Evolutionary conservation across 805 yeast species (phyloP).

Genomic region (Diddensiella transvaalensis): DNA sequence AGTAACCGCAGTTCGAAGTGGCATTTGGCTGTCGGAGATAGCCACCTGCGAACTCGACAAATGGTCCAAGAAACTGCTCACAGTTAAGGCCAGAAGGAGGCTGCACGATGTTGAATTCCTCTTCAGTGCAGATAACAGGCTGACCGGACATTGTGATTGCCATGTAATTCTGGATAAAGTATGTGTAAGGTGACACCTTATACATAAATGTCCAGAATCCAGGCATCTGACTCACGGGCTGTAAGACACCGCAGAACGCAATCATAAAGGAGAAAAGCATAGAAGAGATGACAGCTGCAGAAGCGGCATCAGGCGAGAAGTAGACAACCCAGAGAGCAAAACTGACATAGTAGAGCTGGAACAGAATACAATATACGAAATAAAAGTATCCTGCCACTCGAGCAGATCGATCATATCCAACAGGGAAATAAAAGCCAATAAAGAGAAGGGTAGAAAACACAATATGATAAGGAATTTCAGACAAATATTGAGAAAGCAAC

Average conservation of each 20-base stretch:
- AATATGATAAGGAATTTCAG: conserved; percentile 60
- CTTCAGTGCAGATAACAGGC: conserved; percentile 45
- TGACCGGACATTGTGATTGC: conserved; percentile 47
- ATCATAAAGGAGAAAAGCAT: conserved; percentile 55
- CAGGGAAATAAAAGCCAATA: conserved; percentile 51
- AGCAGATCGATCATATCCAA: conserved; percentile 42
- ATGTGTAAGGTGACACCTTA: conserved; percentile 66
- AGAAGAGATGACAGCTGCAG: conserved; percentile 60
- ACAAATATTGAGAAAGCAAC: conserved; percentile 48
- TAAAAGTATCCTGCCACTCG: conserved; percentile 49
- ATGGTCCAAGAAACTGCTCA: conserved; percentile 46
- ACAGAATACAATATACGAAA: conserved; percentile 47
- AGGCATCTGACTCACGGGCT: conserved; percentile 56
- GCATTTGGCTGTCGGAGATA: conserved; percentile 41
- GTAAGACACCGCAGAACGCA: conserved; percentile 68
- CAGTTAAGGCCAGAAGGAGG: conserved; percentile 61
- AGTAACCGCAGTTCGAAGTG: conserved; percentile 44
- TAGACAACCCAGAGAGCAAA: conserved; percentile 55
- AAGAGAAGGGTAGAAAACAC: conserved; percentile 49
- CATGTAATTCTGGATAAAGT: conserved; percentile 58
- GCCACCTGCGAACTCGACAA: conserved; percentile 44
- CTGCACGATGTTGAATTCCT: conserved; percentile 48
- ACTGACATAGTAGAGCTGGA: conserved; percentile 48
- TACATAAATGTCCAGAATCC: conserved; percentile 86
- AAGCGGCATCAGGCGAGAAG: conserved; percentile 60